phyloP scores from a whole-genome alignment of 768 basidiomycete species.

The Boletus pseudo-olivaceus region DNA sequence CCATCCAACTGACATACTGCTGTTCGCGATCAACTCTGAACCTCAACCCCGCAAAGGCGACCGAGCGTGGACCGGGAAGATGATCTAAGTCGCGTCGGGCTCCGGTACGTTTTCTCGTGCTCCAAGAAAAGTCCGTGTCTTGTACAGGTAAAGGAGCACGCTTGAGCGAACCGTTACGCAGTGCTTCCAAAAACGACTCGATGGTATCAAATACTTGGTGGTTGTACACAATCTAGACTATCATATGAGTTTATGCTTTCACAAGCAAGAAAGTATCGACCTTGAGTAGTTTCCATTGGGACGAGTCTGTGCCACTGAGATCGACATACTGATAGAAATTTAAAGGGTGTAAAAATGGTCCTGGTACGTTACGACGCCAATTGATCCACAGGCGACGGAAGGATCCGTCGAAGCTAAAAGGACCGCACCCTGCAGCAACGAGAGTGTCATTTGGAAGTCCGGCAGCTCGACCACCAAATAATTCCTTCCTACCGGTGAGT shows the following conservation, averaged over 20 bases:
- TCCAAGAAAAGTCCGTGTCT: constrained; percentile 40
- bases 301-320: constrained; percentile 48
- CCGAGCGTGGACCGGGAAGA: constrained; percentile 59
- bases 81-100: constrained; percentile 54
- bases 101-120: constrained; percentile 41
- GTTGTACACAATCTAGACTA: constrained; percentile 51
- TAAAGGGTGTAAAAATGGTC: constrained; percentile 51
- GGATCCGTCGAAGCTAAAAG: constrained; percentile 57
- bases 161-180: constrained; percentile 48
- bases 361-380: constrained; percentile 48
- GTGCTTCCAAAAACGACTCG: constrained; percentile 52
- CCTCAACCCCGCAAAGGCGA: constrained; percentile 57
- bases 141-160: constrained; percentile 34
- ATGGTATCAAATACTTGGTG: constrained; percentile 49
- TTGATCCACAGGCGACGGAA: constrained; percentile 55
- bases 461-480: constrained; percentile 44
- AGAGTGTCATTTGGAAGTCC: constrained; percentile 51
- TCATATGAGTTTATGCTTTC: not conserved
- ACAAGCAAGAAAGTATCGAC: constrained; percentile 21
- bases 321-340: constrained; percentile 59
- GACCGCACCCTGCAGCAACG: constrained; percentile 42
- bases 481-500: constrained; percentile 34
- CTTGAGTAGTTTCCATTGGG: constrained; percentile 51
- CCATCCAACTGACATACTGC: constrained; percentile 66
- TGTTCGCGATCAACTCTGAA: constrained; percentile 51